Base-by-base conservation (phyloP, 768 basidiomycete genomes). In the Trametes meyenii region DNA sequence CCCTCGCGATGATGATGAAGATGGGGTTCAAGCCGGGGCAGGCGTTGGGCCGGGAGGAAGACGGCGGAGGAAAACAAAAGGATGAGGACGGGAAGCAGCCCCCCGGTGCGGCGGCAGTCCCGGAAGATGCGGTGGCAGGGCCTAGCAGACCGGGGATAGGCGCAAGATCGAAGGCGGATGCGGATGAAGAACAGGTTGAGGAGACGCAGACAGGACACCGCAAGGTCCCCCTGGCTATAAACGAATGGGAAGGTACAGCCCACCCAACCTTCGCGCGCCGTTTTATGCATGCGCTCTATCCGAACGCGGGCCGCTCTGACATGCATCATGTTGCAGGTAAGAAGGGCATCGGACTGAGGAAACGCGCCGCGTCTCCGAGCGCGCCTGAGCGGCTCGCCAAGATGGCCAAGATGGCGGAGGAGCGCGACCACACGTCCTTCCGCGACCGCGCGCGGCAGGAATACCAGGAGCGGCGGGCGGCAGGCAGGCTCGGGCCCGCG, bases 1-100 rank as follows among this genome's bases (percentile, higher is more conserved):
- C 92, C 8, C 77, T 94, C 55, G 82, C 84, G 16, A 94, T 95
- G 78, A 95, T 95, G 93, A 85, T 90, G 83, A 94, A 90, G 76
- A 94, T 94, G 93, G 93, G 93, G 0, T 95, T 92, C 78, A 89
- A 88, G 75, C 86, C 90, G 2, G 93, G 93, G 16, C 85, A 93
- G 72, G 80, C 90, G 14, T 79, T 94, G 29, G 92, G 92, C 17
- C 79, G 75, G 69, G 54, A 71, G 10, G 75, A 76, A 21, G 66
- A 70, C 23, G 68, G 66, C 14, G 59, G 55, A 3, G 4, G 14
- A 12, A 4, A n/a, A 42, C 40, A 12, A 58, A 54, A 42, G 51
- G 61, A 23, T 58, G 58, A 65, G 63, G 62, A 64, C 55, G 33
- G 50, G 49, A 29, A 16, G 39, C 13, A 40, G 17, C 10, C 7